Evolutionary conservation across 805 yeast species (phyloP).

Genomic region (Candida cerambycidarum): DNA sequence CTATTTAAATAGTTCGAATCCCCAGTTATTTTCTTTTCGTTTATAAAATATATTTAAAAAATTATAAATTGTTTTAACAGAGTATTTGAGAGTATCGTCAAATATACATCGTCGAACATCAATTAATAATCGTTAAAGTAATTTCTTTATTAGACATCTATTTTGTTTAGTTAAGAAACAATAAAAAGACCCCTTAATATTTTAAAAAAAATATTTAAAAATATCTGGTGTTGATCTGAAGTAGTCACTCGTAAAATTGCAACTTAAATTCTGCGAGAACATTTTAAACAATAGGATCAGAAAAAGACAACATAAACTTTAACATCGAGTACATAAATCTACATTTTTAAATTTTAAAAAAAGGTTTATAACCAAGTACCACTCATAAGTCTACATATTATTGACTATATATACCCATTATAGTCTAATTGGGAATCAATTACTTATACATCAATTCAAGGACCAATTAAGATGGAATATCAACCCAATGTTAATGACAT

Average conservation of each 20-base stretch:
- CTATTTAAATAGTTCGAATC: neutral
- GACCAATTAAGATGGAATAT: neutral
- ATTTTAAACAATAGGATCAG: slow-evolving; percentile 2
- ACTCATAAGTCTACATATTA: no score
- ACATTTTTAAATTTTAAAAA: no score
- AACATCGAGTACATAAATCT: neutral
- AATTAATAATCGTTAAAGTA: no score
- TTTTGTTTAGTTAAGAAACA: no score
- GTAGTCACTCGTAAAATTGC: slow-evolving; percentile 3
- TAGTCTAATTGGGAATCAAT: no score
- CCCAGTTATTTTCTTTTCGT: no score
- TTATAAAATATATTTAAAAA: no score
- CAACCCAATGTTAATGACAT: slow-evolving; percentile 18
- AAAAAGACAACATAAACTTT: neutral
- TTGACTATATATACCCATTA: no score
- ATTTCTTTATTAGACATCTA: no score
- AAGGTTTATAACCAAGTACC: no score
- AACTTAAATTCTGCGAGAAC: slow-evolving; percentile 2
- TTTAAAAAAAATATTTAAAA: neutral
- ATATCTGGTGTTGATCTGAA: neutral
- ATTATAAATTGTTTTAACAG: neutral
- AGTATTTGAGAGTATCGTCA: neutral
- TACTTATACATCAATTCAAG: no score
- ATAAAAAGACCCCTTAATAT: no score
- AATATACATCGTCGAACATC: neutral